Evolutionary conservation across 2,329 filamentous ascomycete species (phyloP).

Genomic region (Pseudofabraea citricarpa): DNA sequence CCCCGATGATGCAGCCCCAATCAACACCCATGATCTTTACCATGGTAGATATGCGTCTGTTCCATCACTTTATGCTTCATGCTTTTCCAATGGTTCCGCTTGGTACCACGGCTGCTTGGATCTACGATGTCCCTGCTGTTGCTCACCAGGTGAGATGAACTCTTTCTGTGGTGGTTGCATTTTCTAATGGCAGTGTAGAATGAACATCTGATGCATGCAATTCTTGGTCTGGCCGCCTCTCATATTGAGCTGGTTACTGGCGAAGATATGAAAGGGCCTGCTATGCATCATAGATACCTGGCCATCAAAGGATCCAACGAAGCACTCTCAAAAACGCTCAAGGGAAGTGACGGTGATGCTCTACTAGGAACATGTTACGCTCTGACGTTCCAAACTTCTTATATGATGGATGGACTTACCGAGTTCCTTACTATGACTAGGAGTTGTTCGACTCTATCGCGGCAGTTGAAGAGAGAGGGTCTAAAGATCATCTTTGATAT

Average conservation of each 20-base stretch:
- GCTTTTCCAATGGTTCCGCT: constrained; percentile 62
- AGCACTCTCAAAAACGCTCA: constrained; percentile 38
- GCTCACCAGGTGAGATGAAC: constrained; percentile 53
- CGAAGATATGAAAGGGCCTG: constrained; percentile 30
- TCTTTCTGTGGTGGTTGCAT: neutral
- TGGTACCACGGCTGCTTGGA: constrained; percentile 62
- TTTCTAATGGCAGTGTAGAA: constrained; percentile 35
- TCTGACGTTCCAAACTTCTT: constrained; percentile 53
- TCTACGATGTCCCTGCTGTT: constrained; percentile 60
- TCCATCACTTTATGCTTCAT: constrained; percentile 59
- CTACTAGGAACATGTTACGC: constrained; percentile 55
- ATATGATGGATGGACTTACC: constrained; percentile 51
- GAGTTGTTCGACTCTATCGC: constrained; percentile 49
- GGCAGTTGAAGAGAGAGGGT: constrained; percentile 47
- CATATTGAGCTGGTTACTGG: constrained; percentile 51
- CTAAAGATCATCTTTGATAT: constrained; percentile 46
- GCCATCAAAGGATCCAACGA: constrained; percentile 59
- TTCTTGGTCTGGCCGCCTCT: constrained; percentile 63
- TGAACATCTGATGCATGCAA: constrained; percentile 66
- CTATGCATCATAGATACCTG: constrained; percentile 60
- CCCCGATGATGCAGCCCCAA: constrained; percentile 20
- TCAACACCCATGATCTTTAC: constrained; percentile 53
- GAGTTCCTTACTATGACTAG: constrained; percentile 58
- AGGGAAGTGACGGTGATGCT: constrained; percentile 52
- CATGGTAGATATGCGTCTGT: constrained; percentile 62